Conservation (phyloP, 805 yeast genomes). For the Hanseniaspora singularis region DNA sequence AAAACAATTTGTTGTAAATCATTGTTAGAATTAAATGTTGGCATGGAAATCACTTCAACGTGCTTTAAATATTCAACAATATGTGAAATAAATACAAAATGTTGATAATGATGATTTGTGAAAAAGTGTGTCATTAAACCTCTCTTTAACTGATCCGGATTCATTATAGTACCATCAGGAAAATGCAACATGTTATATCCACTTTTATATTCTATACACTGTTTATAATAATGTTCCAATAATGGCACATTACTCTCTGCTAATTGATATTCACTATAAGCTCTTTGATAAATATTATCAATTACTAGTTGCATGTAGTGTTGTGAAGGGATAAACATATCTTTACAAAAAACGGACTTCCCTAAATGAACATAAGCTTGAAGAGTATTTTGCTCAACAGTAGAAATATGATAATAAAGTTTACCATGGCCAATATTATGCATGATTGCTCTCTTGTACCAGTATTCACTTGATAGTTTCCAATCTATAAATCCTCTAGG, state of each 20-base stretch:
- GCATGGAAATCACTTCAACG: slow-evolving; percentile 53
- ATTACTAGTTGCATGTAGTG: slow-evolving; percentile 67
- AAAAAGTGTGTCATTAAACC: slow-evolving; percentile 12
- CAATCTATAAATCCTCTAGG: slow-evolving; percentile 74
- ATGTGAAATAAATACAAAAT: slow-evolving; percentile 18
- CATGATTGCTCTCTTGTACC: slow-evolving; percentile 67
- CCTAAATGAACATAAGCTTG: slow-evolving; percentile 74
- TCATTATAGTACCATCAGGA: slow-evolving; percentile 11
- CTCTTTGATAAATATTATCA: slow-evolving; percentile 55
- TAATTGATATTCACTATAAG: slow-evolving; percentile 32
- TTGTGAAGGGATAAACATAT: slow-evolving; percentile 73
- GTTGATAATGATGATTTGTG: slow-evolving; percentile 16
- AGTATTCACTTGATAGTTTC: slow-evolving; percentile 70
- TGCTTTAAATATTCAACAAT: slow-evolving; percentile 36
- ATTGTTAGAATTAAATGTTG: slow-evolving; percentile 42
- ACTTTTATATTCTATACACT: slow-evolving; percentile 6
- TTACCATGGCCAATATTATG: slow-evolving; percentile 75
- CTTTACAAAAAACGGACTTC: slow-evolving; percentile 65
- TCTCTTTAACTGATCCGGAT: slow-evolving; percentile 14
- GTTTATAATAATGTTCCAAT: slow-evolving; percentile 12
- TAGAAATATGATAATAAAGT: slow-evolving; percentile 75
- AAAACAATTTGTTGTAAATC: slow-evolving; percentile 50
- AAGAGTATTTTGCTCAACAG: slow-evolving; percentile 58
- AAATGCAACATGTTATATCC: slow-evolving; percentile 2
- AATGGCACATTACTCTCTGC: slow-evolving; percentile 20